Evolutionary conservation across 2,329 filamentous ascomycete genomes (phyloP).

Genomic region (Colletotrichum filicis): DNA sequence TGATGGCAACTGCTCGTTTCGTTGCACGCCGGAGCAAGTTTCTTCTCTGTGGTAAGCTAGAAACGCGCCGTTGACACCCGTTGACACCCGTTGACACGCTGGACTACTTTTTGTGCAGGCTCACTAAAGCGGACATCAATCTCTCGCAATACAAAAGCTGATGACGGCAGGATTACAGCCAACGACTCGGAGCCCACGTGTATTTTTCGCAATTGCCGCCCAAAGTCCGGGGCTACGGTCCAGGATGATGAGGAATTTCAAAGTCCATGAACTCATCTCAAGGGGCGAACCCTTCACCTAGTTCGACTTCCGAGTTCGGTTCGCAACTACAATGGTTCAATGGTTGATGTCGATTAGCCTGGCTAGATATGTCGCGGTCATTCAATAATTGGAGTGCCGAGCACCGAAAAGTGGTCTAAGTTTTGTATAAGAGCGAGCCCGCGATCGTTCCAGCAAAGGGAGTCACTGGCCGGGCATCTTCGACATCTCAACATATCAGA

Average conservation of each 20-base stretch:
- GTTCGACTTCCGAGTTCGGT: neutral
- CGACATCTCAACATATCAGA: neutral
- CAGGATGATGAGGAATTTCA: neutral
- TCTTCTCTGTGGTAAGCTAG: neutral
- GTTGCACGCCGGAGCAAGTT: neutral
- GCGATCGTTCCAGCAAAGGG: neutral
- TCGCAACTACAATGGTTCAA: neutral
- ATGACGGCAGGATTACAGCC: conserved; percentile 33
- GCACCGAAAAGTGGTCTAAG: neutral
- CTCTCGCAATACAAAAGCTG: neutral
- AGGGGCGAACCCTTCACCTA: neutral
- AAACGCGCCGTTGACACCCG: neutral
- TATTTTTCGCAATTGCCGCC: neutral
- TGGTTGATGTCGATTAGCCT: no score
- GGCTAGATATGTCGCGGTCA: neutral
- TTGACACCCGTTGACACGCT: neutral
- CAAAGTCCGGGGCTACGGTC: neutral
- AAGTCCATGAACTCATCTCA: neutral
- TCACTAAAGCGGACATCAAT: neutral
- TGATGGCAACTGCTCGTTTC: neutral
- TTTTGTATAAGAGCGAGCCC: conserved; percentile 3
- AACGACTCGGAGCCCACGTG: conserved; percentile 18
- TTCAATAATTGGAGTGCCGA: neutral
- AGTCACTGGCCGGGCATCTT: neutral
- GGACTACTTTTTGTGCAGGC: no score